Conservation (phyloP, 2,329 filamentous ascomycete species). For the Ophiocordyceps camponoti-floridani region DNA sequence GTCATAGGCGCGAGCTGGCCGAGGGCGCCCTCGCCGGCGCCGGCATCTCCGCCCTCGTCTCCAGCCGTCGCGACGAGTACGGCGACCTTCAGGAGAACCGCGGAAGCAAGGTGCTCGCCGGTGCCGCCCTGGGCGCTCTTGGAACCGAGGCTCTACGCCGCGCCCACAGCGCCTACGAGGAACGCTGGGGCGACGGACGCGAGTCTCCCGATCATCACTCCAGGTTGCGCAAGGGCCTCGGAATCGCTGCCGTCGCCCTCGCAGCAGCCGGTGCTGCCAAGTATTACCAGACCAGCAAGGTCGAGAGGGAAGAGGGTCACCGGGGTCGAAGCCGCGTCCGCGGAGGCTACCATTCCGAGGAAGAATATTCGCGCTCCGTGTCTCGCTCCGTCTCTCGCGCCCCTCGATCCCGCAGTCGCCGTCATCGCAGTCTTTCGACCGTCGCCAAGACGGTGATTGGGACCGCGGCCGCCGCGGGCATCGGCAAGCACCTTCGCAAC, state of each 20-base stretch:
- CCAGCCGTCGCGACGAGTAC: conserved; percentile 32
- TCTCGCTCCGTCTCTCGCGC: conserved; percentile 14
- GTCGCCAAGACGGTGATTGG: conserved; percentile 39
- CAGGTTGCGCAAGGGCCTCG: conserved; percentile 41
- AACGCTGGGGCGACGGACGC: conserved; percentile 23
- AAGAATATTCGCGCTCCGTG: conserved; percentile 16
- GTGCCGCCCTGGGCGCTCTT: conserved; percentile 43
- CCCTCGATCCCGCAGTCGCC: conserved; percentile 22
- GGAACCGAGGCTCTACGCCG: conserved; percentile 43
- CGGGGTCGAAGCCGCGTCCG: conserved; percentile 38
- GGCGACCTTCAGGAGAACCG: conserved; percentile 32
- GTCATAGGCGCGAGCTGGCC: conserved; percentile 41
- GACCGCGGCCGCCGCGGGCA: conserved; percentile 36
- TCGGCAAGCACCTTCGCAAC: conserved; percentile 38
- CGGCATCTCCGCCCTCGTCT: conserved; percentile 39
- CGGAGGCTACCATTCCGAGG: conserved; percentile 19
- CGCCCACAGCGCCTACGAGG: conserved; percentile 42
- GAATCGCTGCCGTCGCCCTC: conserved; percentile 43
- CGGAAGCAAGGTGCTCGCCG: conserved; percentile 40
- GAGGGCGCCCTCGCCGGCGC: conserved; percentile 48
- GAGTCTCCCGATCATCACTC: conserved; percentile 23
- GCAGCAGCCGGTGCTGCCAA: conserved; percentile 48
- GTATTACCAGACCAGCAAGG: conserved; percentile 41
- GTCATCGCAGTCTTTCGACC: conserved; percentile 26
- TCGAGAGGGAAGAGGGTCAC: conserved; percentile 37